A percentile compares a stretch with the other conserved stretches of the same genome.
Evolutionary conservation across 495 filamentous ascomycete genomes (phyloP).

Genomic region (Xylaria telfairii): DNA sequence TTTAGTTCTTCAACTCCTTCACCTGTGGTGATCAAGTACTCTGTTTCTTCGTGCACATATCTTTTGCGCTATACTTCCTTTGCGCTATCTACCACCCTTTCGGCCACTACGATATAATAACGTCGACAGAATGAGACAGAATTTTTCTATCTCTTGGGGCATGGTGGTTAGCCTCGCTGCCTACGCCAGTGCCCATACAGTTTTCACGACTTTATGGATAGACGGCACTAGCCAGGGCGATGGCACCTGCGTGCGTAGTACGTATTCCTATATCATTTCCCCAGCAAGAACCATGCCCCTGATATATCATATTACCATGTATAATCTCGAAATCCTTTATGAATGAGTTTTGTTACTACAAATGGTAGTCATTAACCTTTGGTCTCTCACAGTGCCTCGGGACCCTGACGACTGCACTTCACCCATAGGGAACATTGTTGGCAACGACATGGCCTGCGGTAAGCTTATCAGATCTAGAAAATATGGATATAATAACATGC

Average conservation of each 20-base stretch:
- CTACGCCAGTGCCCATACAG: slow-evolving; percentile 62
- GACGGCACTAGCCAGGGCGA: slow-evolving; percentile 69
- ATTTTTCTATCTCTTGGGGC: slow-evolving; percentile 29
- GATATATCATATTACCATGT: neutral
- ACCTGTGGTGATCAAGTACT: neutral
- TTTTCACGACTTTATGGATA: slow-evolving; percentile 70
- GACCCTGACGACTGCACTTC: slow-evolving; percentile 53
- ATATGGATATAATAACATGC: neutral
- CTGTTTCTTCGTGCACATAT: neutral
- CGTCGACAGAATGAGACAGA: slow-evolving; percentile 36
- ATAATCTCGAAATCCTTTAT: neutral
- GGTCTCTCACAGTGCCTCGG: slow-evolving; percentile 47
- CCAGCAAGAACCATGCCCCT: neutral
- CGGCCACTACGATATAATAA: too few relatives aligned
- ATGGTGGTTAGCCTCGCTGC: slow-evolving; percentile 41
- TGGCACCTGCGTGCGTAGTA: slow-evolving; percentile 69
- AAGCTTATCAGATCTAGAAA: slow-evolving; percentile 26
- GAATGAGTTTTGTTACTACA: neutral
- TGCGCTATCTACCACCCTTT: slow-evolving; percentile 12
- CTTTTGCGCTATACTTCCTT: slow-evolving; percentile 19
- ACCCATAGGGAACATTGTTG: slow-evolving; percentile 60
- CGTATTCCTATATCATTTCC: neutral
- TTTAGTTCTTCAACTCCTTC: neutral
- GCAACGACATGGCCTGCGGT: slow-evolving; percentile 76
- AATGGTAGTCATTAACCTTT: neutral